phyloP scores from a whole-genome alignment of 306 rosid genomes.

The Cicer cuneatum region DNA sequence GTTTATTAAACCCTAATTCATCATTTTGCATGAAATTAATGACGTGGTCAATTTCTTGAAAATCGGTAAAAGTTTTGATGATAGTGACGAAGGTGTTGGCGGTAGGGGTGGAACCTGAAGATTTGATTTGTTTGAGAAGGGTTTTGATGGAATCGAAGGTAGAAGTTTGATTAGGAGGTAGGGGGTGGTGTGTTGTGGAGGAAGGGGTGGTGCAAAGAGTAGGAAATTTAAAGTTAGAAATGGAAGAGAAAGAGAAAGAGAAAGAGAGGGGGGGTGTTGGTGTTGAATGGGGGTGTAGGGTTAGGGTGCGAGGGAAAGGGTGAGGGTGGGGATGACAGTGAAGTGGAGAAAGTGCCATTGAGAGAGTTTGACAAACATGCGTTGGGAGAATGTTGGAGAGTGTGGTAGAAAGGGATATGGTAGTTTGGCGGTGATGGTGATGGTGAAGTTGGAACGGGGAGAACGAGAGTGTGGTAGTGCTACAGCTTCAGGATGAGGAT shows the following conservation, averaged over 20 bases:
- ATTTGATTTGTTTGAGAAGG: conserved; percentile 56
- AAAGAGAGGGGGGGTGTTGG: conserved; percentile 41
- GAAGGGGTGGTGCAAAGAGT: conserved; percentile 41
- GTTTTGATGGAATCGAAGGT: conserved; percentile 61
- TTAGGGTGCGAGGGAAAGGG: conserved; percentile 46
- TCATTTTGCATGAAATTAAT: conserved; percentile 60
- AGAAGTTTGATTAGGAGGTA: conserved; percentile 58
- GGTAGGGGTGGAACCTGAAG: conserved; percentile 43
- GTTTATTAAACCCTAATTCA: conserved; percentile 60
- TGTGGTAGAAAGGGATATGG: neutral
- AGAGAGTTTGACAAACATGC: conserved; percentile 52
- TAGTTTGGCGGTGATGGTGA: neutral
- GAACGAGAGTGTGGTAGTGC: neutral
- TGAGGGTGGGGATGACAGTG: conserved; percentile 43
- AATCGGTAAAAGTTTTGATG: conserved; percentile 55
- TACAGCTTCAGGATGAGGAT: conserved; percentile 1
- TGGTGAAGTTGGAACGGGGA: neutral
- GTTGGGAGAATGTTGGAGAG: neutral
- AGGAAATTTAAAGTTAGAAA: conserved; percentile 40
- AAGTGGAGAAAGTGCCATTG: conserved; percentile 64
- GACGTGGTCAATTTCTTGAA: conserved; percentile 52
- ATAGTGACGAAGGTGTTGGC: conserved; percentile 57
- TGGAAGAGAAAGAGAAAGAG: conserved; percentile 38
- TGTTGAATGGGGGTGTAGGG: conserved; percentile 30
- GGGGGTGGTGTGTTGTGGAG: conserved; percentile 57